Base-by-base conservation (phyloP, 1,284 basidiomycete species). In the Apiotrichum brassicae region DNA sequence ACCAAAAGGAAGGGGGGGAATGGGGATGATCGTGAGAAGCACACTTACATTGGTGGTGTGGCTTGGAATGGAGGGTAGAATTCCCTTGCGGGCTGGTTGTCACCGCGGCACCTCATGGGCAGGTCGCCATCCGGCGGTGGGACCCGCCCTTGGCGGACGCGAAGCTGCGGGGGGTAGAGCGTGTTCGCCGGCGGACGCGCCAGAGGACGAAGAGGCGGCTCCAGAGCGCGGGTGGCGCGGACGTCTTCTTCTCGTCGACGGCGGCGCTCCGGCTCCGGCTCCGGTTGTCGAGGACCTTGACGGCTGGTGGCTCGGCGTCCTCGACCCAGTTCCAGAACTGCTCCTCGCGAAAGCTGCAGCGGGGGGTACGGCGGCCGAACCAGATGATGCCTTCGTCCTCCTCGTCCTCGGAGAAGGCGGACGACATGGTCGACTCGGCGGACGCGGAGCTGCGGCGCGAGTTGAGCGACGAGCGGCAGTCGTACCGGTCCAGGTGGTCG, bases 311-410 rank as follows among this genome's bases (percentile, higher is more conserved):
- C 32, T 43, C 41, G 30, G 41, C 30, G 30, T 18, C 37, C 35
- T 37, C 45, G 30, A 41, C 46, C 46, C 46, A 47, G 23, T 32
- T n/a, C 25, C 39, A 43, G 46, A 52, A 52, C 16, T 43, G 42
- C 28, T 37, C 41, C 6, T 42, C 34, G 23, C 44, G 39, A 34
- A 38, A 26, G 18, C 18, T 6, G 13, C 20, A 37, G 7, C 33
- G 44, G 1, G 49, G 38, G 12, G 23, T 35, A 23, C 49, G 49
- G 40, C 41, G 40, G 35, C 50, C 46, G 28, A 52, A 48, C 50
- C 50, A 52, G 36, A 52, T 43, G 20, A 52, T 40, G 16, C 50
- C 50, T 14, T 48, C 50, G 22, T 39, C 35, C 4, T 39, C 41
- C 3, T 25, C 37, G 14, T 32, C 23, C n/a, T 22, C 30, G 20